Evolutionary conservation across 805 yeast genomes (phyloP), one percentile per base, ranked within the genome.

Genomic region (Yamadazyma phyllophila): DNA sequence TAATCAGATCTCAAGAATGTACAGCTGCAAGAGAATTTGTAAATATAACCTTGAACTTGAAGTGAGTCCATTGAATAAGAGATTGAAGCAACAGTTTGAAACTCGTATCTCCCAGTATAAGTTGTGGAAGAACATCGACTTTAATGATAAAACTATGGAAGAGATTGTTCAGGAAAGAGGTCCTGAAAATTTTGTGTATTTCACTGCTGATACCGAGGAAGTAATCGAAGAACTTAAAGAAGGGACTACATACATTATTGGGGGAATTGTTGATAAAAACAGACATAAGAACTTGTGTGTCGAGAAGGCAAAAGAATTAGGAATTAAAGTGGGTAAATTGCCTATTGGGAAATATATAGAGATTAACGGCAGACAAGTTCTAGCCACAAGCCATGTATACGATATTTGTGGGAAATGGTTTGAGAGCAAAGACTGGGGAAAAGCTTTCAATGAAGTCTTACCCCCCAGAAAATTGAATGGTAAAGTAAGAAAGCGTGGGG

Each of bases 211-310:
- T 57, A 84, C 97, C 0, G 86, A 83, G 7, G 85, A 84, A 7
- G 79, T 73, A 16, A 57, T 94, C 30, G 80, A 76, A 9, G 78
- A 71, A 20, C 69, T 92, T 44, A 81, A 83, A 49, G 79, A 81
- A 4, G 87, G 84, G 2, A 71, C 75, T 60, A 87, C 95, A 0
- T 92, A 92, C 55, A 80, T 92, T 36, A 82, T 92, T 41, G 99
- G 99, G 8, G 99, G 98, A 0, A 92, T 92, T 46, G 98, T 92
- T 2, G 99, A 92, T 63, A 92, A 92, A 63, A 95, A 95, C 48
- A 78, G 98, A 55, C 84, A 90, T 67, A 88, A 88, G 64, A 73
- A 75, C 51, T 65, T 92, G 29, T 92, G 99, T 62, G 74, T 80
- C 39, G 76, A 85, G 51, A 94, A 91, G 63, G 98, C 98, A 0